phyloP scores from a whole-genome alignment of 257 asterid genomes.

The Mentha longifolia region DNA sequence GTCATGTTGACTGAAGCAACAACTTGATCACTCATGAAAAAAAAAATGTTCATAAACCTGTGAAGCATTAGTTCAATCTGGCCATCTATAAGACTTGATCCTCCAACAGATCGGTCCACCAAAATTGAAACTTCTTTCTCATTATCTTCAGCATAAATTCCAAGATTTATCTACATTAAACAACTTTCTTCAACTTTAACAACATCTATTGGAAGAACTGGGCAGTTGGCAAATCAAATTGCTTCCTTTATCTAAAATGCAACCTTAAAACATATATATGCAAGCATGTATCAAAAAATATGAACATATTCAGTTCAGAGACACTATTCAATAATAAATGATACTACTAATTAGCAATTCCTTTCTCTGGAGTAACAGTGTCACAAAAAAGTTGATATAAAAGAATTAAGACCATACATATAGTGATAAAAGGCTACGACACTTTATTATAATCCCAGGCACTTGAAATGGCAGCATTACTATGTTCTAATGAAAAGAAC shows the following conservation, averaged over 20 bases:
- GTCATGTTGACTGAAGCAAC: constrained; percentile 21
- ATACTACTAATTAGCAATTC: neutral
- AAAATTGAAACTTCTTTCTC: constrained; percentile 60
- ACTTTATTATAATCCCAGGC: neutral
- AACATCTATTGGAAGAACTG: too few relatives aligned
- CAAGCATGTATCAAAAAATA: too few relatives aligned
- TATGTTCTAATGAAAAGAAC: constrained; percentile 21
- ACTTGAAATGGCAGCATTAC: neutral
- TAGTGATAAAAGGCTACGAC: neutral
- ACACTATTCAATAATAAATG: too few relatives aligned
- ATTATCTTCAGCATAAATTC: constrained; percentile 59
- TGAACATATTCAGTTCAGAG: too few relatives aligned
- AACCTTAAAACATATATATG: too few relatives aligned
- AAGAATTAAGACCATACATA: too few relatives aligned
- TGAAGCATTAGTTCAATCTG: constrained; percentile 79
- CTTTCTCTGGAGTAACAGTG: too few relatives aligned
- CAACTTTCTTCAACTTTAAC: too few relatives aligned
- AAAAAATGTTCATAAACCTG: constrained; percentile 40
- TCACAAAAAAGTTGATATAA: too few relatives aligned
- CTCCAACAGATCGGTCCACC: constrained; percentile 80
- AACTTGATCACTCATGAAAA: neutral
- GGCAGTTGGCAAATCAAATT: too few relatives aligned
- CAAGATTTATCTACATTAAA: constrained; percentile 80
- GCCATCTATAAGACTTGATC: constrained; percentile 71
- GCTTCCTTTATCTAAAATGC: too few relatives aligned